Evolutionary conservation across 2,329 filamentous ascomycete species (phyloP), one percentile per base, ranked within the genome.

Genomic region (Exophiala dermatitidis): DNA sequence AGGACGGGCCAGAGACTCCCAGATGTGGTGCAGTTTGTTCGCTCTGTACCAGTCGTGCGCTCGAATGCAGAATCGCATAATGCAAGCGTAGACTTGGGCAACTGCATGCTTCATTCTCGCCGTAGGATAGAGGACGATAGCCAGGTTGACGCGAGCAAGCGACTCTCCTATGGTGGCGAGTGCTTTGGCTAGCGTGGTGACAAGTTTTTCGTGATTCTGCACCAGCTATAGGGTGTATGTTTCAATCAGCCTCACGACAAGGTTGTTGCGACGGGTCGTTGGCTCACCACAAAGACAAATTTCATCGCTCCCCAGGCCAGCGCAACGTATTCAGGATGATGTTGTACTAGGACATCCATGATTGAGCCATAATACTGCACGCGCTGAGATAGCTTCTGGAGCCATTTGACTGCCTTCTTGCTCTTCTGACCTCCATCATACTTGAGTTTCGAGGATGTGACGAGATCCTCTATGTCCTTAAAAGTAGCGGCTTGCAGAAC

Each of bases 231-330:
- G 33, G 5, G 33, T 34, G 33, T 10, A 6, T 6, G 5, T 6
- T 34, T 34, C 33, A 34, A 1, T 34, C 5, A 34, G 5, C 10
- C 5, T 34, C 33, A 34, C 33, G 5, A 6, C 33, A 6, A 34
- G 6, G 10, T 34, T 34, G 6, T 10, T 34, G 33, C 10, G 5
- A 19, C 19, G 19, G 6, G 10, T 34, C 10, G 5, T 34, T 34
- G 6, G 10, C 33, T 34, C 10, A 34, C 33, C 33, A 34, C 33
- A 34, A 34, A 41, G 28, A 66, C 31, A 26, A 67, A 53, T 48
- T 65, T 67, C 40, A 67, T 59, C 1, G 64, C 54, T 2, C 65
- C 65, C 65, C 65, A 68, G 0, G 57, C 64, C n/a, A 68, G 47
- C 2, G 64, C 57, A 2, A 62, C 60, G 38, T 66, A 68, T 48